These are phyloP conservation scores for Fusarium chaquense DNA, from an alignment of 2,329 filamentous ascomycete species.

Conservation along the genomic window DNA sequence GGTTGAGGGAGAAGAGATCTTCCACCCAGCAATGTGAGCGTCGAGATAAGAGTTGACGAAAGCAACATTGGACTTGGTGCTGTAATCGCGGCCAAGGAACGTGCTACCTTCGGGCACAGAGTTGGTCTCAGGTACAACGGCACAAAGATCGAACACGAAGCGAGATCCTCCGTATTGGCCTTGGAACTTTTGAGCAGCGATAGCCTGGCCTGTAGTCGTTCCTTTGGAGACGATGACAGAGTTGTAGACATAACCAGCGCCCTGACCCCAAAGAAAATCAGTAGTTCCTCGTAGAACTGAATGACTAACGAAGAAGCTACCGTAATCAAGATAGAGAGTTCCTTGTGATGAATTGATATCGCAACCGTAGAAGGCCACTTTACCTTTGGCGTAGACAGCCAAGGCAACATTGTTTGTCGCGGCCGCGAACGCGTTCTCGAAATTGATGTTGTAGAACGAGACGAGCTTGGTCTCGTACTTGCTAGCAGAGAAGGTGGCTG, in stretches of 20 bases:
- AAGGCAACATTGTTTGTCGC: conserved; percentile 37
- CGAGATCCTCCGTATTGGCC: conserved; percentile 51
- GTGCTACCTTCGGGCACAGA: conserved; percentile 43
- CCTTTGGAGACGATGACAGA: conserved; percentile 37
- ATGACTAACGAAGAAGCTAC: conserved; percentile 43
- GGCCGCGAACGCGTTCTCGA: conserved; percentile 40
- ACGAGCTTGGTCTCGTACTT: conserved; percentile 48
- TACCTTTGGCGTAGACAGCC: conserved; percentile 51
- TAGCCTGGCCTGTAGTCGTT: conserved; percentile 40
- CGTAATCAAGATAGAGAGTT: conserved; percentile 41
- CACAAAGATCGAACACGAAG: conserved; percentile 57
- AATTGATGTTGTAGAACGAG: conserved; percentile 51
- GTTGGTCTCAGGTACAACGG: conserved; percentile 49
- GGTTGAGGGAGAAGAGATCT: conserved; percentile 39
- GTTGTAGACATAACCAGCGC: conserved; percentile 44
- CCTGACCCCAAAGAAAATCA: conserved; percentile 42
- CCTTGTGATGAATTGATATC: conserved; percentile 44
- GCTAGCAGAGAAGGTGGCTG: conserved; percentile 46
- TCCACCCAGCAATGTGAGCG: conserved; percentile 48
- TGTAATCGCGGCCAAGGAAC: conserved; percentile 49
- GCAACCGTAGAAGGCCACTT: conserved; percentile 57
- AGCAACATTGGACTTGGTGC: conserved; percentile 41
- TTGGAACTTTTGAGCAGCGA: conserved; percentile 48
- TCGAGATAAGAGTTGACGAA: conserved; percentile 50
- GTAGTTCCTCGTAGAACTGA: conserved; percentile 35